phyloP scores from a whole-genome alignment of 1,284 basidiomycete genomes.

The Ustilago bromivora region DNA sequence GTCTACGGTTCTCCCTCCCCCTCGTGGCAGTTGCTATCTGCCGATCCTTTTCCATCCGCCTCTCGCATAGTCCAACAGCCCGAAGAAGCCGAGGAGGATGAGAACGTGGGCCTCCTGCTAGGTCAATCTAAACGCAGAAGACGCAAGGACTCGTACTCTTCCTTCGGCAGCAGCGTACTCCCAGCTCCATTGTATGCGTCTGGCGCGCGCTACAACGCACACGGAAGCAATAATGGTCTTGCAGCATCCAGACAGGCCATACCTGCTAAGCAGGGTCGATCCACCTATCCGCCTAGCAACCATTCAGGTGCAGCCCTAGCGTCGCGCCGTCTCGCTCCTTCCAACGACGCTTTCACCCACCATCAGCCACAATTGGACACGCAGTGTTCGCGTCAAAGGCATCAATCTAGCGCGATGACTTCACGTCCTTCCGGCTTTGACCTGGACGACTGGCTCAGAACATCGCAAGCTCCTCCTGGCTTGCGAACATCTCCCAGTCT shows the following conservation, averaged over 20 bases:
- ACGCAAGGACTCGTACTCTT: constrained; percentile 51
- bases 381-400: constrained; percentile 17
- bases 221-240: constrained; percentile 16
- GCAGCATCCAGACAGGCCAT: constrained; percentile 7
- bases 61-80: constrained; percentile 10
- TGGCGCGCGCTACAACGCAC: constrained; percentile 23
- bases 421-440: constrained; percentile 41
- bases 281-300: constrained; percentile 45
- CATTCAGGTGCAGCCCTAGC: constrained; percentile 36
- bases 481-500: constrained; percentile 42
- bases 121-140: constrained; percentile 39
- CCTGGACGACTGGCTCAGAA: constrained; percentile 43
- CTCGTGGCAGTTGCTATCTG: not conserved
- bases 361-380: constrained; percentile 14
- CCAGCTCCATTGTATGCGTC: constrained; percentile 32
- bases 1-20: constrained; percentile 12
- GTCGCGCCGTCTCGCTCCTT: constrained; percentile 29
- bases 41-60: constrained; percentile 16
- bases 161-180: constrained; percentile 51
- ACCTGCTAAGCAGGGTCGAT: constrained; percentile 24
- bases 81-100: constrained; percentile 40
- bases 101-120: constrained; percentile 36
- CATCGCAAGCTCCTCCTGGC: constrained; percentile 19
- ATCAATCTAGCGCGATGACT: constrained; percentile 19
- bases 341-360: constrained; percentile 14